Percentiles rank a stretch among this genome's conserved stretches.
Conservation (phyloP, 495 filamentous ascomycete genomes). For the Aspergillus egyptiacus region DNA sequence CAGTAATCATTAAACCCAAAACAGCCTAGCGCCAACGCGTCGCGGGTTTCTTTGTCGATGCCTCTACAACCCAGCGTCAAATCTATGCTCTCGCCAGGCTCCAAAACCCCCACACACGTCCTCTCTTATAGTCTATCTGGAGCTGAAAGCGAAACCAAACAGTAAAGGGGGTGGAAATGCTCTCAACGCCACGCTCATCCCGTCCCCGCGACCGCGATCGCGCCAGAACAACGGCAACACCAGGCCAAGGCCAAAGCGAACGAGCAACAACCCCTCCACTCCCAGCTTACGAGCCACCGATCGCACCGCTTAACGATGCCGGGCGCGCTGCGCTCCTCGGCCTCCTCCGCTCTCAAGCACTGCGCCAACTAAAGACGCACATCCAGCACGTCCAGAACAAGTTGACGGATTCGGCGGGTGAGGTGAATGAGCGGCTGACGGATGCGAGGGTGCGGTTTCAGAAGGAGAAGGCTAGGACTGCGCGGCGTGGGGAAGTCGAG, state of each 20-base stretch:
- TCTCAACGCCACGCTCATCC: neutral
- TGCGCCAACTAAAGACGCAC: slow-evolving; percentile 31
- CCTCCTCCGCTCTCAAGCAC: slow-evolving; percentile 27
- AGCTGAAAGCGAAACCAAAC: too few relatives aligned
- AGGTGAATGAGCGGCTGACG: slow-evolving; percentile 41
- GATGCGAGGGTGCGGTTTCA: slow-evolving; percentile 32
- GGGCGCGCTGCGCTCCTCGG: slow-evolving; percentile 28
- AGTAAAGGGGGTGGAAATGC: slow-evolving; percentile 1
- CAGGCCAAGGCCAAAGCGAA: slow-evolving; percentile 9
- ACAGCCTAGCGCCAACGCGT: slow-evolving; percentile 33
- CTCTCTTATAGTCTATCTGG: too few relatives aligned
- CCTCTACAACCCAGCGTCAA: too few relatives aligned
- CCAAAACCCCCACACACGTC: too few relatives aligned
- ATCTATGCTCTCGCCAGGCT: too few relatives aligned
- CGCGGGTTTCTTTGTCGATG: too few relatives aligned
- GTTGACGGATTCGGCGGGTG: slow-evolving; percentile 38
- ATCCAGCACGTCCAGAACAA: slow-evolving; percentile 32
- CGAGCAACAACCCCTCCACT: slow-evolving; percentile 26
- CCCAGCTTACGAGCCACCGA: slow-evolving; percentile 54
- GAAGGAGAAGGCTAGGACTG: slow-evolving; percentile 19
- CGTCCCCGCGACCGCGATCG: slow-evolving; percentile 6
- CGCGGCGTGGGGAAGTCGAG: slow-evolving; percentile 10
- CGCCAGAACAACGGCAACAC: slow-evolving; percentile 4
- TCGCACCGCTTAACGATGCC: slow-evolving; percentile 40
- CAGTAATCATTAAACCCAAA: slow-evolving; percentile 19